These are phyloP conservation scores for Eimeria necatrix DNA, from an alignment of 169 alveolate species.

Conservation along the genomic window DNA sequence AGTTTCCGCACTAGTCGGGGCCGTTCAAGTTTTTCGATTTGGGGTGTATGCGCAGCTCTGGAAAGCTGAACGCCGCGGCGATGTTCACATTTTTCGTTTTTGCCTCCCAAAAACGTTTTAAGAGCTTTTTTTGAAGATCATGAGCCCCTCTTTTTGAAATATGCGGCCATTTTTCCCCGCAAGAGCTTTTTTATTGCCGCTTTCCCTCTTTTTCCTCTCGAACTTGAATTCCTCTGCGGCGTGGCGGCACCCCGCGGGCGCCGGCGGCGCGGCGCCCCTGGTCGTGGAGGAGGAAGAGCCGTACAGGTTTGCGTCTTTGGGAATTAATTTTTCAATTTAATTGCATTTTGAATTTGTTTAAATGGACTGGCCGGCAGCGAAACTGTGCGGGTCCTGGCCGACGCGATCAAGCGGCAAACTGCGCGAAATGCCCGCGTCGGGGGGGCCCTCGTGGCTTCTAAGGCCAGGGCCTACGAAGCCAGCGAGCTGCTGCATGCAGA, in stretches of 20 bases:
- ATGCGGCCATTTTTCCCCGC: background rate
- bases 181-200: background rate
- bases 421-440: background rate
- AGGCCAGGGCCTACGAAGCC: background rate
- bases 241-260: constrained; percentile 4
- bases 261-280: too few species aligned
- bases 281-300: constrained; percentile 23
- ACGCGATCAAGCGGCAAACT: constrained; percentile 41
- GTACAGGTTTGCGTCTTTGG: background rate
- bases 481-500: constrained; percentile 19
- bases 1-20: too few species aligned
- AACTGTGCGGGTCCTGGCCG: constrained; percentile 31
- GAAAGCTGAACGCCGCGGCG: background rate
- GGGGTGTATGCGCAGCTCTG: constrained; percentile 14
- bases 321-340: background rate
- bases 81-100: background rate
- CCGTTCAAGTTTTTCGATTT: background rate
- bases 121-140: background rate
- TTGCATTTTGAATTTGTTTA: background rate
- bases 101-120: background rate
- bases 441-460: background rate
- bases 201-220: constrained; percentile 21
- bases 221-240: background rate
- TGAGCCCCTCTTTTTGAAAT: background rate
- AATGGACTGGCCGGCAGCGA: background rate